phyloP scores from a whole-genome alignment of 805 yeast species.

The Metschnikowia matae region DNA sequence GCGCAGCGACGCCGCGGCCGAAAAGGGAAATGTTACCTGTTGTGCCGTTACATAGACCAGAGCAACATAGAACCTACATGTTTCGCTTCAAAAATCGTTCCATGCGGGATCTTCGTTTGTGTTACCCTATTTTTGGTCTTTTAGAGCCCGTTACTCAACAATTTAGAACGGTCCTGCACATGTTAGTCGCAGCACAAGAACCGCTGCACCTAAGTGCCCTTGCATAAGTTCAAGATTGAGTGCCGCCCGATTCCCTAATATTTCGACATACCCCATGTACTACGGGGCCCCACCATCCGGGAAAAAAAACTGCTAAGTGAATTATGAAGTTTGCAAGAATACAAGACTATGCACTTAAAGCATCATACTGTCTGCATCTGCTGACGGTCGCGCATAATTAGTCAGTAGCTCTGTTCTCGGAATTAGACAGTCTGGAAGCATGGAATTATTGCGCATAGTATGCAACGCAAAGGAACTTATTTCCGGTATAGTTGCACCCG shows the following conservation, averaged over 20 bases:
- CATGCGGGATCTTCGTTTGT: not conserved
- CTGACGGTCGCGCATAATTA: not conserved
- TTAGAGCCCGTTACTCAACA: not conserved
- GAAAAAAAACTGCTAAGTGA: too few relatives aligned
- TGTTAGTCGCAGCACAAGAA: not conserved
- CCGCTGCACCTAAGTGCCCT: not conserved
- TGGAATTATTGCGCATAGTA: not conserved
- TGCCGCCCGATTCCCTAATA: too few relatives aligned
- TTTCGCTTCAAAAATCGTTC: not conserved
- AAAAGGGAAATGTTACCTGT: not conserved
- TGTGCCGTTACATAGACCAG: not conserved
- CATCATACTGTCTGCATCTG: not conserved
- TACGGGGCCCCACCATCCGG: too few relatives aligned
- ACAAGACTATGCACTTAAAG: not conserved
- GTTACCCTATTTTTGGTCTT: not conserved
- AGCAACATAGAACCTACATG: not conserved
- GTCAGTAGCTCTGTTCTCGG: not conserved
- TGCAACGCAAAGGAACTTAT: not conserved
- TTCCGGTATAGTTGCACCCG: not conserved
- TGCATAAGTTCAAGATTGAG: not conserved
- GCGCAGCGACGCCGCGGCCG: not conserved
- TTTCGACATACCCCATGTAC: not conserved
- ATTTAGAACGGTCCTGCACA: not conserved
- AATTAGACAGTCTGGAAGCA: constrained; percentile 1
- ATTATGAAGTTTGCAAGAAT: not conserved